A percentile compares a stretch with the other conserved stretches of the same genome.
These are phyloP conservation scores for Aspergillus persii DNA, from an alignment of 2,329 filamentous ascomycete species.

Conservation along the genomic window DNA sequence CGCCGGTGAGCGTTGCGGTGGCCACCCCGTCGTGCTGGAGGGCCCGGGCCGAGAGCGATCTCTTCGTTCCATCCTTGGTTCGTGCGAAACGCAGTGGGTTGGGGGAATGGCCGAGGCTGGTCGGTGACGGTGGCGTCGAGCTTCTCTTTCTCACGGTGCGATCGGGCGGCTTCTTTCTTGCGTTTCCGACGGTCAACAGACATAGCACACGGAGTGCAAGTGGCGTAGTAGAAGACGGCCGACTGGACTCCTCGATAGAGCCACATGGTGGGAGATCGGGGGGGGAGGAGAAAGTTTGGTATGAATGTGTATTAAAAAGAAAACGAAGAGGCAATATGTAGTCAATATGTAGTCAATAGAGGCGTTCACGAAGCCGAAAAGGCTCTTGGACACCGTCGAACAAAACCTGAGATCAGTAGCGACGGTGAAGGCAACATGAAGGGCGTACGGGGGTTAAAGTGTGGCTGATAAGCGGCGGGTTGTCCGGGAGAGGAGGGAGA, in stretches of 20 bases:
- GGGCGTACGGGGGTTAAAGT: conserved; percentile 25
- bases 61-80: conserved; percentile 89
- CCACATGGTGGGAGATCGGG: conserved; percentile 37
- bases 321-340: background rate
- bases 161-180: conserved; percentile 66
- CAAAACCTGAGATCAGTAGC: conserved; percentile 23
- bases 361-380: conserved; percentile 20
- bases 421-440: conserved; percentile 35
- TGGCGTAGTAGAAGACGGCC: conserved; percentile 50
- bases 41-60: conserved; percentile 74
- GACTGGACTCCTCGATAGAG: conserved; percentile 50
- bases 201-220: conserved; percentile 62
- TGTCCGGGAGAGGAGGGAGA: conserved; percentile 8
- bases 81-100: conserved; percentile 75
- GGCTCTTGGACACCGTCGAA: conserved; percentile 23
- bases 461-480: conserved; percentile 3
- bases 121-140: conserved; percentile 58
- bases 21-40: conserved; percentile 60
- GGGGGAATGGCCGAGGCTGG: conserved; percentile 71
- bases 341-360: background rate
- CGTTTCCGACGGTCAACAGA: conserved; percentile 68
- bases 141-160: conserved; percentile 63
- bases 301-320: background rate
- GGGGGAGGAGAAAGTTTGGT: background rate
- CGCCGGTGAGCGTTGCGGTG: conserved; percentile 51